These are phyloP conservation scores for Hypomyces perniciosus DNA, from an alignment of 2,329 filamentous ascomycete genomes.

Conservation along the genomic window DNA sequence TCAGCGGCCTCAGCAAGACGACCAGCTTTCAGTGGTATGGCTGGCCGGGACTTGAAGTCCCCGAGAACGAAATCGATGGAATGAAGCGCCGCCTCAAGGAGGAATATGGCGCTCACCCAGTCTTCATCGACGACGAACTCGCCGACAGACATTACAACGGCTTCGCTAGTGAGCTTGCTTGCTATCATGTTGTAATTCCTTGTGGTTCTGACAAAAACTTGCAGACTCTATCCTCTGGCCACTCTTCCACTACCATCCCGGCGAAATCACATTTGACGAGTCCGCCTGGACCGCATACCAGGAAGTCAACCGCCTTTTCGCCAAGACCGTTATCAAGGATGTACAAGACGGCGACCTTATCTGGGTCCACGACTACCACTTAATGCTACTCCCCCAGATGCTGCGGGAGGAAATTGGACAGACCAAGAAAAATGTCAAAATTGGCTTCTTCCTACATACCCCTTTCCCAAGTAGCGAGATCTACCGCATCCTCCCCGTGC, in stretches of 20 bases:
- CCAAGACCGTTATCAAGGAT: conserved; percentile 77
- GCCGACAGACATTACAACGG: conserved; percentile 97
- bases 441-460: conserved; percentile 96
- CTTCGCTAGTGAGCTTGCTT: conserved; percentile 66
- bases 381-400: conserved; percentile 96
- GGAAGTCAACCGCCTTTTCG: conserved; percentile 88
- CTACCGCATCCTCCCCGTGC: conserved; percentile 88
- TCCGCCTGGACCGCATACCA: conserved; percentile 88
- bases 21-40: conserved; percentile 98
- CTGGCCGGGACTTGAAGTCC: conserved; percentile 91
- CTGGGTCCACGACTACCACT: conserved; percentile 98
- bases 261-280: conserved; percentile 97
- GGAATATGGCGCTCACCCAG: conserved; percentile 82
- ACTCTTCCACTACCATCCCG: conserved; percentile 96
- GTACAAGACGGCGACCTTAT: conserved; percentile 91
- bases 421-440: conserved; percentile 85
- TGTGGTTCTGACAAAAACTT: not conserved
- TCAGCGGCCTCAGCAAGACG: conserved; percentile 85
- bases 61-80: conserved; percentile 68
- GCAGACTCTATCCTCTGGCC: conserved; percentile 96
- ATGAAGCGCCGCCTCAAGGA: conserved; percentile 76
- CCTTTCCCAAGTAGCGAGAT: conserved; percentile 97
- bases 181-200: not conserved
- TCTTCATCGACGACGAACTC: conserved; percentile 90
- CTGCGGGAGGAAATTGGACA: conserved; percentile 80